These are phyloP conservation scores for Xylaria telfairii DNA, from an alignment of 495 filamentous ascomycete species.

Conservation along the genomic window DNA sequence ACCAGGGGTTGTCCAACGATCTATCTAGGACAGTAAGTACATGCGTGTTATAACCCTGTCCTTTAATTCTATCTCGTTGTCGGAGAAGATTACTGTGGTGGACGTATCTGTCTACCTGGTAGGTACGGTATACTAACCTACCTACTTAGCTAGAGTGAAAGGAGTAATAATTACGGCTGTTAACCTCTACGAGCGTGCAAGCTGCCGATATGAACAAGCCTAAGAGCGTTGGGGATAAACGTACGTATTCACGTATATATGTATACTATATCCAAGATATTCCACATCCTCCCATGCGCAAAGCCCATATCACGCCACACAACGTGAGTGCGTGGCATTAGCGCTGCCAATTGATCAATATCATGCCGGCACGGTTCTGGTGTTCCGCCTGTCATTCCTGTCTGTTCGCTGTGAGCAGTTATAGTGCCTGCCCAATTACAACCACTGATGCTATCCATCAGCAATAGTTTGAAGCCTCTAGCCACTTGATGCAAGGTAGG, in stretches of 20 bases:
- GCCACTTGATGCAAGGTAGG: not conserved
- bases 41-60: not conserved
- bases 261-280: not conserved
- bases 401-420: not conserved
- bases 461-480: not conserved
- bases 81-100: not conserved
- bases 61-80: not conserved
- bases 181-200: slow-evolving; percentile 23
- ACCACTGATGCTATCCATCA: not conserved
- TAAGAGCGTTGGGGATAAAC: not conserved
- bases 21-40: too few species aligned
- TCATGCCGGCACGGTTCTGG: not conserved
- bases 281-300: slow-evolving; percentile 1
- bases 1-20: too few species aligned
- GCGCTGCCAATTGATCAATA: slow-evolving; percentile 12
- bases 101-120: not conserved
- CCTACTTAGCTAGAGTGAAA: not conserved
- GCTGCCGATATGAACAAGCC: slow-evolving; percentile 10
- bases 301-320: slow-evolving; percentile 7
- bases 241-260: not conserved
- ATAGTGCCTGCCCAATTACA: not conserved
- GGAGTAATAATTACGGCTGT: slow-evolving; percentile 4
- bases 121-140: not conserved
- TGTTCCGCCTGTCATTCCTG: not conserved
- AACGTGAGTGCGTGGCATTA: slow-evolving; percentile 6